A percentile compares a stretch with the other conserved stretches of the same genome.
Evolutionary conservation across 78 protist genomes (phyloP).

Genomic region (Dictyostelium capitatum): DNA sequence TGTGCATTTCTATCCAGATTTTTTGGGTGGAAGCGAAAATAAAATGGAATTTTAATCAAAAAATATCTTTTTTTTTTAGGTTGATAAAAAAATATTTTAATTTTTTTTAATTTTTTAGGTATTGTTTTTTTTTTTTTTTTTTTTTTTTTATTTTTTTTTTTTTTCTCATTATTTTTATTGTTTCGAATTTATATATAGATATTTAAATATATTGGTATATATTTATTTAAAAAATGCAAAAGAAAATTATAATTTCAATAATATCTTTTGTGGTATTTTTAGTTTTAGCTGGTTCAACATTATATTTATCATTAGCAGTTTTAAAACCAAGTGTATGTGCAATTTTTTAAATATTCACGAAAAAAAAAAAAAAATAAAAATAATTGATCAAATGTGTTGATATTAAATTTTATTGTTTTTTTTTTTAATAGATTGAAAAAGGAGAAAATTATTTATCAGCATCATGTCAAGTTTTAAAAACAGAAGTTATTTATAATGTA

Average conservation of each 20-base stretch:
- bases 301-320: neutral
- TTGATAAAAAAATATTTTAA: too few species aligned
- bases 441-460: neutral
- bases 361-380: neutral
- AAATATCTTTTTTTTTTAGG: too few species aligned
- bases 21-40: too few species aligned
- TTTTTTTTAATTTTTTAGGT: neutral
- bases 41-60: too few species aligned
- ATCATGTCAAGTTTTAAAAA: neutral
- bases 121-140: too few species aligned
- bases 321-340: constrained; percentile 10
- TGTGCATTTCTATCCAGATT: too few species aligned
- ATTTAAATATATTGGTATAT: too few species aligned
- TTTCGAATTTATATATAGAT: too few species aligned
- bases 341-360: too few species aligned
- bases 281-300: neutral
- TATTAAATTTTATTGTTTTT: neutral
- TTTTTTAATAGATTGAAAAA: neutral
- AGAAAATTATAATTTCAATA: neutral
- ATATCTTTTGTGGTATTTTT: neutral
- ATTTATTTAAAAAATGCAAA: neutral
- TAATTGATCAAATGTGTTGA: neutral
- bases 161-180: neutral
- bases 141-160: too few species aligned
- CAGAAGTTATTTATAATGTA: neutral